These are phyloP conservation scores for Linum tenue DNA, from an alignment of 345 rosid genomes.

Conservation along the genomic window DNA sequence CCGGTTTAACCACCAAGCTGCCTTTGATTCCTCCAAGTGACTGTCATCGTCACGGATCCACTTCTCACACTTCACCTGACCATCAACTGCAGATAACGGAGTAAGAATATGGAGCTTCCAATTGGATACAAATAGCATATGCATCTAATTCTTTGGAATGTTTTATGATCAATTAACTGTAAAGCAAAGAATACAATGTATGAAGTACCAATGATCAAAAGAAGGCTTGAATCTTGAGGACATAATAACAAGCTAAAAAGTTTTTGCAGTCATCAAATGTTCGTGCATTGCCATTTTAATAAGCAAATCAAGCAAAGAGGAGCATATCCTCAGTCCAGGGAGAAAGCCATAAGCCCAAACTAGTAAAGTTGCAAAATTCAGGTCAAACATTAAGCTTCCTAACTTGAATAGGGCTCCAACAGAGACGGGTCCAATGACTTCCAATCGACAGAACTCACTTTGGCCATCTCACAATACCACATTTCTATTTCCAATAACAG, in stretches of 20 bases:
- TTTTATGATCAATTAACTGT: no score
- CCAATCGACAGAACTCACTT: neutral
- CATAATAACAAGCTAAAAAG: no score
- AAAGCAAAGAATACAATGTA: no score
- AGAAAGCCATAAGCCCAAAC: neutral
- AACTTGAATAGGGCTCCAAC: neutral
- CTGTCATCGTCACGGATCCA: conserved; percentile 80
- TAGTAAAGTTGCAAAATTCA: neutral
- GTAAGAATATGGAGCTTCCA: neutral
- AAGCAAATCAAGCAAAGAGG: no score
- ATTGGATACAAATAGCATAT: neutral
- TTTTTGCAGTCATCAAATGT: no score
- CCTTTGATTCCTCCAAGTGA: conserved; percentile 53
- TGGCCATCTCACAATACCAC: neutral
- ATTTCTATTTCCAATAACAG: neutral
- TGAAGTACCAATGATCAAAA: no score
- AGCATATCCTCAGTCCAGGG: neutral
- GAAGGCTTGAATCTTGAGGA: no score
- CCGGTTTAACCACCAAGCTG: conserved; percentile 82
- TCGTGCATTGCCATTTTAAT: no score
- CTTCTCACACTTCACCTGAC: conserved; percentile 82
- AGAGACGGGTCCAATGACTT: neutral
- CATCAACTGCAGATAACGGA: conserved; percentile 57
- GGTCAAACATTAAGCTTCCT: neutral
- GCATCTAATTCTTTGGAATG: neutral